A percentile compares a stretch with the other conserved stretches of the same genome.
phyloP scores from a whole-genome alignment of 2,329 filamentous ascomycete genomes.

The Penicillium sp. region DNA sequence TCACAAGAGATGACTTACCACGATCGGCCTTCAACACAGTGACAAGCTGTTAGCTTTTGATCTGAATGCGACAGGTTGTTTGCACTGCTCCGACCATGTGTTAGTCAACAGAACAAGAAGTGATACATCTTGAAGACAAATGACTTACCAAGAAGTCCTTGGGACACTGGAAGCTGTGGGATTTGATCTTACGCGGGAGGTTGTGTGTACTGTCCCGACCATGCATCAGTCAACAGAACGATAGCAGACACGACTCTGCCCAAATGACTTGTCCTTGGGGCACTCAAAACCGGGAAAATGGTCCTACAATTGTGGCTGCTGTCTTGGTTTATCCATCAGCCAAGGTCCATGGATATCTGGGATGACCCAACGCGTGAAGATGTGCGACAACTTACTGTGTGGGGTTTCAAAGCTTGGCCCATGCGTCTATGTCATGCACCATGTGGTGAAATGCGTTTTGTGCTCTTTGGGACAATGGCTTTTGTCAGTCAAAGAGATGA shows the following conservation, averaged over 20 bases:
- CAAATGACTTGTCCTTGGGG: not conserved
- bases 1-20: not conserved
- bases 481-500: not conserved
- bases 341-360: not conserved
- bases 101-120: not conserved
- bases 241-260: too few species aligned
- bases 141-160: not conserved
- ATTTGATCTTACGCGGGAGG: not conserved
- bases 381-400: not conserved
- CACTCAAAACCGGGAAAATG: not conserved
- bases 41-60: not conserved
- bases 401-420: not conserved
- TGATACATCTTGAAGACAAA: too few species aligned
- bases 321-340: not conserved
- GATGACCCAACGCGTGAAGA: not conserved
- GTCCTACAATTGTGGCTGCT: not conserved
- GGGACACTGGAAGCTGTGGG: too few species aligned
- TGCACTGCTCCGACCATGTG: not conserved
- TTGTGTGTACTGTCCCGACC: not conserved
- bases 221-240: not conserved
- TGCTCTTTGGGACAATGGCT: not conserved
- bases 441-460: not conserved
- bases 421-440: not conserved
- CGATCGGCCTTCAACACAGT: too few species aligned
- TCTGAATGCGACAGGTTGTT: not conserved